Percentiles rank a stretch among this genome's conserved stretches.
Conservation (phyloP, 202 grass and related monocot species). For the Cymbopogon flexuosus region DNA sequence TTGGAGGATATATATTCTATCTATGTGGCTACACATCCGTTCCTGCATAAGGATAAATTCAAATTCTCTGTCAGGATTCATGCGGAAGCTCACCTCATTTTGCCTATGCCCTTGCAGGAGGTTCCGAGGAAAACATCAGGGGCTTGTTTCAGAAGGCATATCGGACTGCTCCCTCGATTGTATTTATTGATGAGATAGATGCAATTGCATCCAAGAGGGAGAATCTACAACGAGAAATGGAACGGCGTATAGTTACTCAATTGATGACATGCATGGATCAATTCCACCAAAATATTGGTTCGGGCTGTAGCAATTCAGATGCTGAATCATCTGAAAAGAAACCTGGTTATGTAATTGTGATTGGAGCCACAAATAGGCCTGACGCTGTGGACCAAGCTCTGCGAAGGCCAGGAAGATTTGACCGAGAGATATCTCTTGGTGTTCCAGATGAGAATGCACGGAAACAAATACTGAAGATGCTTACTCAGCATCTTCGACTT, state of each 20-base stretch:
- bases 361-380: slow-evolving; percentile 94
- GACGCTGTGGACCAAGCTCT: slow-evolving; percentile 85
- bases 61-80: background rate
- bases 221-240: slow-evolving; percentile 79
- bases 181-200: slow-evolving; percentile 95
- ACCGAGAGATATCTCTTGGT: slow-evolving; percentile 74
- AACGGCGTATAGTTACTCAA: slow-evolving; percentile 75
- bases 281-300: slow-evolving; percentile 55
- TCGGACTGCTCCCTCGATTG: slow-evolving; percentile 83
- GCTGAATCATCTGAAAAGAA: slow-evolving; percentile 58
- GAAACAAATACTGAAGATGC: slow-evolving; percentile 66
- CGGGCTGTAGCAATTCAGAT: slow-evolving; percentile 22
- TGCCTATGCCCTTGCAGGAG: slow-evolving; percentile 44
- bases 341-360: slow-evolving; percentile 82
- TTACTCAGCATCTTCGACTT: slow-evolving; percentile 59
- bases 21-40: background rate
- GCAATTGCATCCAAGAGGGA: slow-evolving; percentile 96
- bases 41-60: background rate
- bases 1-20: background rate
- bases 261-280: slow-evolving; percentile 96
- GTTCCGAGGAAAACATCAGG: slow-evolving; percentile 89
- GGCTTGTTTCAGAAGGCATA: slow-evolving; percentile 78
- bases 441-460: slow-evolving; percentile 87
- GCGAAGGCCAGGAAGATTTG: slow-evolving; percentile 83
- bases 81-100: background rate